Base-by-base conservation (phyloP, 805 yeast species). In the Yamadazyma laniorum region DNA sequence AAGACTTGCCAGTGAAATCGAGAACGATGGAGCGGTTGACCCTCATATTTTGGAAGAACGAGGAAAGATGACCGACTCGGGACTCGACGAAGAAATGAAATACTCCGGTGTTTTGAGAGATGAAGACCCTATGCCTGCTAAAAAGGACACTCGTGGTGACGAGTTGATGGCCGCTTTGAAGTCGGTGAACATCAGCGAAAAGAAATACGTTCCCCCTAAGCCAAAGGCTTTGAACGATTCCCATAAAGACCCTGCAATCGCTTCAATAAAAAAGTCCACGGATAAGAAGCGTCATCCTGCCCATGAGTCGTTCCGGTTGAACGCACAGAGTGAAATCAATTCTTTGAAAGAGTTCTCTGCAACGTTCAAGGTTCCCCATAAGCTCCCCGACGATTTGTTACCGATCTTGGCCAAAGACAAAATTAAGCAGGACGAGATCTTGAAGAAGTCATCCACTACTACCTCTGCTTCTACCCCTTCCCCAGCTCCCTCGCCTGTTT, bases 41-140 rank as follows among this genome's bases (percentile, higher is more conserved):
- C 65, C 77, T 19, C 98, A 93, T 58, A 47, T 90, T 18, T 91
- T 95, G 45, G 99, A 91, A 58, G 99, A 91, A 61, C 79, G 99
- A 59, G 95, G 95, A 18, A 53, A 59, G 13, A 75, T 84, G 26
- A 95, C 86, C 56, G 96, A 86, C 54, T 77, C 85, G 43, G 95
- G 13, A 49, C 11, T 86, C 49, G 98, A 93, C 61, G 99, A 93
- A 65, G 99, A 93, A 61, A 96, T 90, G 60, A 85, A 85, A 61
- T 93, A 90, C 56, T 88, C 96, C 4, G 97, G 97, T 35, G 99
- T 89, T 31, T 80, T 75, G 42, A 77, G 93, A 53, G 32, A 32
- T 18, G 26, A 25, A 8, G 26, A 21, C 6, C 13, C 17, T 7
- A 28, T 19, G 12, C 12, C 13, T 18, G 13, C 23, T 18, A 32